phyloP scores from a whole-genome alignment of 1,139 yeast genomes.

The Hyphopichia wangnamkhiaoensis region DNA sequence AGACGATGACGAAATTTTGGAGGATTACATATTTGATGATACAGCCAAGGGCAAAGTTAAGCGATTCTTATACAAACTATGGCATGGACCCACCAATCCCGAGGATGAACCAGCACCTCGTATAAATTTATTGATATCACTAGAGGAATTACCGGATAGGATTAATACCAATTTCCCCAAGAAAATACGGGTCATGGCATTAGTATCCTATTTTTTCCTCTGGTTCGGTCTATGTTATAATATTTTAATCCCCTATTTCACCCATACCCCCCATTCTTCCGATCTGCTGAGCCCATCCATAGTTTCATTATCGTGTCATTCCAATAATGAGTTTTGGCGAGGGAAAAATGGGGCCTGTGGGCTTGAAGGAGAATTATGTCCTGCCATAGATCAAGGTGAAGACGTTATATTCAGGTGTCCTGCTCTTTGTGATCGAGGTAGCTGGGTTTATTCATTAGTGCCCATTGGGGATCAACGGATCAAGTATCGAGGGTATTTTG shows the following conservation, averaged over 20 bases:
- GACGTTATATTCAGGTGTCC: constrained; percentile 78
- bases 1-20: not conserved
- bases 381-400: constrained; percentile 33
- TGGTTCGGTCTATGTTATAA: constrained; percentile 35
- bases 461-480: constrained; percentile 71
- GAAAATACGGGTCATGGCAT: constrained; percentile 24
- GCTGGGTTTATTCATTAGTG: constrained; percentile 75
- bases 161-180: constrained; percentile 31
- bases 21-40: not conserved
- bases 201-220: constrained; percentile 37
- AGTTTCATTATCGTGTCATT: constrained; percentile 43
- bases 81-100: constrained; percentile 57
- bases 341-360: constrained; percentile 84
- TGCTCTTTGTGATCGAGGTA: constrained; percentile 78
- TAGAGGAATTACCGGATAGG: constrained; percentile 48
- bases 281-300: constrained; percentile 26
- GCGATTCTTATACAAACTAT: constrained; percentile 15
- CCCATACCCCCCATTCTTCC: constrained; percentile 29
- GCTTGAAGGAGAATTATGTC: constrained; percentile 62
- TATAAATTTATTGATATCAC: constrained; percentile 20
- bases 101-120: constrained; percentile 49
- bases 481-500: constrained; percentile 69
- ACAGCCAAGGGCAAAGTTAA: not conserved
- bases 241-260: constrained; percentile 40
- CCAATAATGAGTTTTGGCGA: constrained; percentile 52